Conservation (phyloP, 768 basidiomycete species). For the Rhodotorula babjevae region DNA sequence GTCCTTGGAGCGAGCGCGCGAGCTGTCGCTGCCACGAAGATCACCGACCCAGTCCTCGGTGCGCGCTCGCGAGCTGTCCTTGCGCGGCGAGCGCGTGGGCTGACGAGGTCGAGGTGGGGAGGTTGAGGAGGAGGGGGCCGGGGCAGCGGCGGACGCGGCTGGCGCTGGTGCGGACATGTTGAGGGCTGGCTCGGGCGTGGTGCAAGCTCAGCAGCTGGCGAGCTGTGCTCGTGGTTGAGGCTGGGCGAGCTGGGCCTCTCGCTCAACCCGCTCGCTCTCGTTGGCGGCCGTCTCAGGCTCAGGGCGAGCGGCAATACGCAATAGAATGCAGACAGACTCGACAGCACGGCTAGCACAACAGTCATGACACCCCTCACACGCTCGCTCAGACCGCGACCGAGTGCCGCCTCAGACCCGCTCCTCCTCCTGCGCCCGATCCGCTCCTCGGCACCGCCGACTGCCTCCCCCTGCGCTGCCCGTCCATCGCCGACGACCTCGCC, state of each 20-base stretch:
- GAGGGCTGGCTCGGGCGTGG: background rate
- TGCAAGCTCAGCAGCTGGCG: background rate
- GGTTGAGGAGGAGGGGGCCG: background rate
- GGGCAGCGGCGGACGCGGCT: background rate
- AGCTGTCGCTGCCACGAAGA: too few species aligned
- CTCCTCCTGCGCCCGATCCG: constrained; percentile 25
- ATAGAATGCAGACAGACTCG: background rate
- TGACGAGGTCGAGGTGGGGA: background rate
- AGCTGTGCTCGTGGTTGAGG: too few species aligned
- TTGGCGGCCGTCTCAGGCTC: background rate
- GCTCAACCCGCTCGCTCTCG: background rate
- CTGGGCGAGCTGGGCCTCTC: background rate
- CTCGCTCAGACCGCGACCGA: constrained; percentile 62
- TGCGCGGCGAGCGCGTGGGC: too few species aligned
- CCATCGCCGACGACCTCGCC: background rate
- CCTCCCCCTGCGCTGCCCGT: constrained; percentile 53
- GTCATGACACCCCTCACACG: background rate
- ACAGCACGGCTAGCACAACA: background rate
- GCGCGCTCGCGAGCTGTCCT: too few species aligned
- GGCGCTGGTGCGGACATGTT: too few species aligned
- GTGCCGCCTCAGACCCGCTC: constrained; percentile 55
- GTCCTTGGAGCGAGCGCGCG: background rate
- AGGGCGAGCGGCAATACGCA: background rate
- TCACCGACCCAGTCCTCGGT: too few species aligned
- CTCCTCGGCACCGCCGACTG: constrained; percentile 42